These are phyloP conservation scores for Metarhizium brunneum DNA, from an alignment of 2,329 filamentous ascomycete genomes.

Conservation along the genomic window DNA sequence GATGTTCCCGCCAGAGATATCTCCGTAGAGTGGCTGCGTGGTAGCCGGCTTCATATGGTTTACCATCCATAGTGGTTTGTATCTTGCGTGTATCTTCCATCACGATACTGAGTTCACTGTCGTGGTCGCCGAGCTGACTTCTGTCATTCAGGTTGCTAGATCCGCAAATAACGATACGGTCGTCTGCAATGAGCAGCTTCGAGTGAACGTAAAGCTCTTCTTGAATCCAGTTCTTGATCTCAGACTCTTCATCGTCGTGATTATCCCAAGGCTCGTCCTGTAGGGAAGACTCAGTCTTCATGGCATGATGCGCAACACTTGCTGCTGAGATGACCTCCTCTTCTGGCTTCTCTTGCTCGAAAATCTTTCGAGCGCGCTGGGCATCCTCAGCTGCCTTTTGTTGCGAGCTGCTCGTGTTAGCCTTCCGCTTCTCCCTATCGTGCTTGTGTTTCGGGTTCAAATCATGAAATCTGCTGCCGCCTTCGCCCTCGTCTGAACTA, in stretches of 20 bases:
- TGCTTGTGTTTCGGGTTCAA: constrained; percentile 20
- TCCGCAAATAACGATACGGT: constrained; percentile 75
- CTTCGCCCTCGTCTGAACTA: constrained; percentile 18
- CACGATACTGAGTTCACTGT: constrained; percentile 83
- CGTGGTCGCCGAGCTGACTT: constrained; percentile 77
- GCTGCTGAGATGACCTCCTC: constrained; percentile 27
- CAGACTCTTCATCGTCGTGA: constrained; percentile 54
- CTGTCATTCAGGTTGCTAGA: constrained; percentile 90
- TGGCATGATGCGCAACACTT: constrained; percentile 66
- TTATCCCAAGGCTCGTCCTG: constrained; percentile 67
- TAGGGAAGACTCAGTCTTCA: constrained; percentile 54
- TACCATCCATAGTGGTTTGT: constrained; percentile 66
- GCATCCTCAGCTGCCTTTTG: constrained; percentile 27
- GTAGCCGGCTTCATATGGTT: constrained; percentile 67
- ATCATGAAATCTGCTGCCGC: constrained; percentile 2
- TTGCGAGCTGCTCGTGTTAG: constrained; percentile 12
- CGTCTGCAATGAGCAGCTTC: constrained; percentile 84
- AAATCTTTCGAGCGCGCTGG: constrained; percentile 39
- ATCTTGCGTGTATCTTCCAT: constrained; percentile 74
- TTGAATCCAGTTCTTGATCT: constrained; percentile 84
- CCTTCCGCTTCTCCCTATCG: background rate
- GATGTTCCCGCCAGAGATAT: constrained; percentile 82
- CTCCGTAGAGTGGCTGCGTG: constrained; percentile 74
- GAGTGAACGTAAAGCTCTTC: constrained; percentile 94
- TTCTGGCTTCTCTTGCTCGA: constrained; percentile 37